Evolutionary conservation across 192 early-diverging fungal species (phyloP).

Genomic region (Coemansia reversa): DNA sequence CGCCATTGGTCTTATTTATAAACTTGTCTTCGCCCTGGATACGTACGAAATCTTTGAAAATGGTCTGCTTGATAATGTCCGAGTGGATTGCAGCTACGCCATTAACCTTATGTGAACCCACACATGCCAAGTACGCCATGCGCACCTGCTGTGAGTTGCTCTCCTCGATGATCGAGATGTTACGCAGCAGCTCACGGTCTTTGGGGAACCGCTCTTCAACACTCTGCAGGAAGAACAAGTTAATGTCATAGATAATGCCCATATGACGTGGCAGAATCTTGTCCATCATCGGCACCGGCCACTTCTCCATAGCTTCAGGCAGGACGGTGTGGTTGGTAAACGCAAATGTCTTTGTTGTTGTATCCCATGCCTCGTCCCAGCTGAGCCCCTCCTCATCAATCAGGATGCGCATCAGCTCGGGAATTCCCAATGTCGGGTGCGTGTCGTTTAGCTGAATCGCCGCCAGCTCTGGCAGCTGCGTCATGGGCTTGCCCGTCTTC

Average conservation of each 20-base stretch:
- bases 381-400: conserved; percentile 86
- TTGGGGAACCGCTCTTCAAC: conserved; percentile 84
- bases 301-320: conserved; percentile 97
- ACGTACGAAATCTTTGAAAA: conserved; percentile 90
- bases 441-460: conserved; percentile 99
- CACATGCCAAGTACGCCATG: conserved; percentile 95
- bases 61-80: conserved; percentile 72
- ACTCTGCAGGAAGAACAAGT: conserved; percentile 94
- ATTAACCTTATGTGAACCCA: conserved; percentile 94
- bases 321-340: conserved; percentile 99
- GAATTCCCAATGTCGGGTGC: conserved; percentile 92
- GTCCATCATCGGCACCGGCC: conserved; percentile 92
- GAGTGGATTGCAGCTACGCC: conserved; percentile 92
- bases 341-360: conserved; percentile 85
- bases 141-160: conserved; percentile 86
- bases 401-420: conserved; percentile 89
- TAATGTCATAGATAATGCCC: conserved; percentile 99
- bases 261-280: conserved; percentile 94
- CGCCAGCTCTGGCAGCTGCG: conserved; percentile 88
- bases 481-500: conserved; percentile 77
- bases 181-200: conserved; percentile 81
- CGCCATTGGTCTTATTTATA: conserved; percentile 97
- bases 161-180: conserved; percentile 96
- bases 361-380: conserved; percentile 97
- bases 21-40: conserved; percentile 87